Percentiles rank a stretch among this genome's conserved stretches.
These are phyloP conservation scores for Neoascochyta sp. DNA, from an alignment of 2,329 filamentous ascomycete genomes.

Conservation along the genomic window DNA sequence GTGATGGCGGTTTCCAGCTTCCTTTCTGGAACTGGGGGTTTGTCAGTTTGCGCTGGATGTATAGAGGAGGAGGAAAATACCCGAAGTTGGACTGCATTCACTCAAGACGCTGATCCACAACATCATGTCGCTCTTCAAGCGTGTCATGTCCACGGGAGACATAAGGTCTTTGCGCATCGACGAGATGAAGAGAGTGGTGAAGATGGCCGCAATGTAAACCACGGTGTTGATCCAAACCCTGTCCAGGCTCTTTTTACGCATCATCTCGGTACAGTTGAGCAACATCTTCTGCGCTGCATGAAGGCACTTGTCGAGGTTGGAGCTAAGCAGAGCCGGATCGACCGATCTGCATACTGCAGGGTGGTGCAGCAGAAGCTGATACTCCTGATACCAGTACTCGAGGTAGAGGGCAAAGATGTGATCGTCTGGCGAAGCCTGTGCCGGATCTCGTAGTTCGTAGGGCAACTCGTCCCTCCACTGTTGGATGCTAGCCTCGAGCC, in stretches of 20 bases:
- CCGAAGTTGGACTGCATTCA: constrained; percentile 63
- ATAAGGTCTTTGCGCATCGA: constrained; percentile 64
- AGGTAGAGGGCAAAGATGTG: constrained; percentile 50
- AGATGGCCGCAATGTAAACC: constrained; percentile 68
- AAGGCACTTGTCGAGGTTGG: constrained; percentile 57
- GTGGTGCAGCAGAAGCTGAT: constrained; percentile 51
- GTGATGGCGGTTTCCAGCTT: constrained; percentile 49
- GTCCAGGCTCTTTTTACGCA: constrained; percentile 65
- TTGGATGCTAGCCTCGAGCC: constrained; percentile 62
- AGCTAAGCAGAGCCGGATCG: constrained; percentile 59
- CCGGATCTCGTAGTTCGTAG: constrained; percentile 52
- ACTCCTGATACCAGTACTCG: constrained; percentile 48
- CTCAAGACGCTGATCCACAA: constrained; percentile 65
- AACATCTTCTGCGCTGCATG: constrained; percentile 64
- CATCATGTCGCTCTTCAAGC: constrained; percentile 65
- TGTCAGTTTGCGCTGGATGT: too few relatives aligned
- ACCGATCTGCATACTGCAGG: constrained; percentile 49
- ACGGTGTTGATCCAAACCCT: constrained; percentile 75
- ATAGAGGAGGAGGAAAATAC: constrained; percentile 52
- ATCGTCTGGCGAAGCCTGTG: constrained; percentile 45
- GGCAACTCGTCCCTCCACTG: constrained; percentile 65
- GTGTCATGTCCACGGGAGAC: constrained; percentile 55
- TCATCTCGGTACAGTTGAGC: constrained; percentile 56
- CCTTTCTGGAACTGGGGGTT: constrained; percentile 47
- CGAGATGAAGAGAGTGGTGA: constrained; percentile 66